These are phyloP conservation scores for Wallacemonas sp. DNA, from an alignment of 208 protist species.

Conservation along the genomic window DNA sequence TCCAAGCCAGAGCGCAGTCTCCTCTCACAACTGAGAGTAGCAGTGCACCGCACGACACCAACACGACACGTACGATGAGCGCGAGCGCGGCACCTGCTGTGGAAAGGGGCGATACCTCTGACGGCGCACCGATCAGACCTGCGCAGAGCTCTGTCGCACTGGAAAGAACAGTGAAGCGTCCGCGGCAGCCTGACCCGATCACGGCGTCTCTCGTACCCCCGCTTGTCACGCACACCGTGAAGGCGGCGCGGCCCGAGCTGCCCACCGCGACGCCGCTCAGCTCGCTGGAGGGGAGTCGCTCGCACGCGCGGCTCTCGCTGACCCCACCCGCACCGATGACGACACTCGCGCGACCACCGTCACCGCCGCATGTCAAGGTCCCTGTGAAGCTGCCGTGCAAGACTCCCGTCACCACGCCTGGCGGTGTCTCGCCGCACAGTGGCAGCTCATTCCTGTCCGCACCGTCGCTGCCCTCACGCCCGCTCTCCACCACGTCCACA, in stretches of 20 bases:
- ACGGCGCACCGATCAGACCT: neutral
- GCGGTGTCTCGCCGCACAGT: neutral
- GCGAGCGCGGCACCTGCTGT: too few species aligned
- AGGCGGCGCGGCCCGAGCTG: too few species aligned
- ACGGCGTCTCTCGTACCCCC: conserved; percentile 21
- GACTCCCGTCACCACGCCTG: conserved; percentile 37
- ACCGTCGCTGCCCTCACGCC: neutral
- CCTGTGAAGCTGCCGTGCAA: conserved; percentile 32
- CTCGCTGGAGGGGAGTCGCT: too few species aligned
- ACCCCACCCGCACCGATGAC: neutral
- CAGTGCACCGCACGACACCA: too few species aligned
- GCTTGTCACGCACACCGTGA: too few species aligned
- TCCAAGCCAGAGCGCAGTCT: too few species aligned
- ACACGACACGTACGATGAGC: too few species aligned
- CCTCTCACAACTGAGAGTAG: too few species aligned
- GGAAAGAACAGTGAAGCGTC: conserved; percentile 31
- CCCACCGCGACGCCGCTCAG: too few species aligned
- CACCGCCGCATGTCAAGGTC: conserved; percentile 25
- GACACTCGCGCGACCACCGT: conserved; percentile 20
- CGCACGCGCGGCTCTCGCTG: neutral
- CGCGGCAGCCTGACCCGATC: conserved; percentile 26
- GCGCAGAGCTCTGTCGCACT: neutral
- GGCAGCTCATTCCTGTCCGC: neutral
- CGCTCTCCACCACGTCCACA: neutral
- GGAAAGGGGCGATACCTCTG: too few species aligned